Evolutionary conservation across 2,329 filamentous ascomycete species (phyloP), one percentile per base, ranked within the genome.

Genomic region (Aspergillus brasiliensis): DNA sequence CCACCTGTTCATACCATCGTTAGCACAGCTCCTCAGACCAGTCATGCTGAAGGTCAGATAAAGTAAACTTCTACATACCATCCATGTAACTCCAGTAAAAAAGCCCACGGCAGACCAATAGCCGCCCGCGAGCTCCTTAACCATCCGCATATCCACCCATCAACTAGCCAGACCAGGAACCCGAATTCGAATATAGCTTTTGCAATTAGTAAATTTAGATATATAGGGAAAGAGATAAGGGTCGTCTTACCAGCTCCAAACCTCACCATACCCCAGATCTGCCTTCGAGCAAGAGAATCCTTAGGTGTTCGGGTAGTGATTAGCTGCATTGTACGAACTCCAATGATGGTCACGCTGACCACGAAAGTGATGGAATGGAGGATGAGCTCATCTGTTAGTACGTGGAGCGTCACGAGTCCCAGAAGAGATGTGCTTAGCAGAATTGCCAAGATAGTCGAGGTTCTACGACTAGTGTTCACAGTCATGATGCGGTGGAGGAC

Each of bases 71-170:
- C 31, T 34, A 11, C 60, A n/a, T 65, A 73, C 70, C 71, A 74
- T 8, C 70, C 72, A 56, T 73, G 71, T 38, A 74, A 63, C 48
- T 74, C 71, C 15, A 73, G 60, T 21, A 65, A 10, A 51, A 68
- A 73, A 1, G 64, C 70, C 59, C 62, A 67, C 3, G 69, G 68
- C 8, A 71, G 56, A 21, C 69, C 69, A 5, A 73, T 51, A n/a
- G 27, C 23, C 8, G 37, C 56, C 46, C 71, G 56, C n/a, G 59
- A 25, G 3, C 60, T 47, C 8, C 53, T 66, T 3, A 73, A 37
- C 23, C 47, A 62, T 3, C 37, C 59, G 46, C 71, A 73, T 6
- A 57, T 51, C 51, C 65, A 69, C 2, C 59, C 51, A 60, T 74
- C 71, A 46, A 72, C 57, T 15, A 72, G 13, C 70, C 70, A 73